Percentiles rank a stretch among this genome's conserved stretches.
Conservation (phyloP, 2,329 filamentous ascomycete species). For the Aspergillus sojae region DNA sequence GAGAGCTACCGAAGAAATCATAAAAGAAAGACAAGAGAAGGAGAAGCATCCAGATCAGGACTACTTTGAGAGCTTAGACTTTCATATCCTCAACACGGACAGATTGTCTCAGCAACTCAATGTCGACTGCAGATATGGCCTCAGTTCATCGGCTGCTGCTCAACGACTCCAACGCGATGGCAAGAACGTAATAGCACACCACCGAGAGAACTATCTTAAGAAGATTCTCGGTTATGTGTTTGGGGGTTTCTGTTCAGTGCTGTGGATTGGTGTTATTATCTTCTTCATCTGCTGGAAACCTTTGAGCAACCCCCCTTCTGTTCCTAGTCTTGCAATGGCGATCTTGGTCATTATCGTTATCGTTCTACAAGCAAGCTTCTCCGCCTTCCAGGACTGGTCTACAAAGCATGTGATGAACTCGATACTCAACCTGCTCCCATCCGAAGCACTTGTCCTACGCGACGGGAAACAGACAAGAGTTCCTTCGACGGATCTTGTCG, state of each 20-base stretch:
- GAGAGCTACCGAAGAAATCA: conserved; percentile 29
- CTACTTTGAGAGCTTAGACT: conserved; percentile 65
- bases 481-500: conserved; percentile 66
- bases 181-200: conserved; percentile 67
- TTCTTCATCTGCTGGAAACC: conserved; percentile 79
- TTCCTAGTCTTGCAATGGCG: conserved; percentile 71
- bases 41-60: conserved; percentile 43
- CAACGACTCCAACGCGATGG: conserved; percentile 65
- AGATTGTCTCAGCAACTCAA: conserved; percentile 64
- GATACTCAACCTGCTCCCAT: conserved; percentile 75
- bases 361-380: conserved; percentile 69
- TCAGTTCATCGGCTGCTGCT: conserved; percentile 61
- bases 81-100: conserved; percentile 63
- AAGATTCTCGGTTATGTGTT: conserved; percentile 72
- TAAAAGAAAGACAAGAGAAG: conserved; percentile 19
- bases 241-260: conserved; percentile 75
- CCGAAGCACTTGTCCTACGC: conserved; percentile 69
- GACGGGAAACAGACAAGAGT: conserved; percentile 58
- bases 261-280: conserved; percentile 69
- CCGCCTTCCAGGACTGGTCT: conserved; percentile 74
- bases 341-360: conserved; percentile 76
- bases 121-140: conserved; percentile 59
- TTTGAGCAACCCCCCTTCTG: conserved; percentile 68
- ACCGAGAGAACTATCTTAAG: conserved; percentile 62
- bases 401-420: conserved; percentile 77